Percentiles rank a stretch among this genome's conserved stretches.
Conservation (phyloP, 2,329 filamentous ascomycete species). For the Alternaria gaisen region DNA sequence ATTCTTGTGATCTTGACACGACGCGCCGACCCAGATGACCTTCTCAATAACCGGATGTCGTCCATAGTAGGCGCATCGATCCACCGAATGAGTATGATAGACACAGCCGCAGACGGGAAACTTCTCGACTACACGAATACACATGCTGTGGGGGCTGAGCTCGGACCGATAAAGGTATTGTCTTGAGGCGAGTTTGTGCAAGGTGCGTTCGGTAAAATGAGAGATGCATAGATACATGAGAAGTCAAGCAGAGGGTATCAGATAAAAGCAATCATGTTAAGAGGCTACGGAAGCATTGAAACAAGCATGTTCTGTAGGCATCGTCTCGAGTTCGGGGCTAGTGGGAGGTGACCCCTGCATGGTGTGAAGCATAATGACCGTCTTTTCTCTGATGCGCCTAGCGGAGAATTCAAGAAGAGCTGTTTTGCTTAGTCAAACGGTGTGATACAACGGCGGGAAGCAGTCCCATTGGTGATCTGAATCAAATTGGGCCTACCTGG, state of each 20-base stretch:
- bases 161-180: neutral
- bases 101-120: conserved; percentile 50
- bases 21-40: conserved; percentile 42
- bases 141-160: conserved; percentile 36
- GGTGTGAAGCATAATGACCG: neutral
- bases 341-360: conserved; percentile 2
- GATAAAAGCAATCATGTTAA: neutral
- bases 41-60: conserved; percentile 43
- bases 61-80: conserved; percentile 45
- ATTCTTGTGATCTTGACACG: conserved; percentile 32
- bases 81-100: conserved; percentile 49
- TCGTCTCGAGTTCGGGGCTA: conserved; percentile 5
- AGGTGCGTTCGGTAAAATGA: neutral
- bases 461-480: conserved; percentile 12
- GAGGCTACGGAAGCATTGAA: neutral
- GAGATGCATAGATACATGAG: neutral
- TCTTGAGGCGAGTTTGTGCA: neutral
- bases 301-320: neutral
- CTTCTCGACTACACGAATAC: conserved; percentile 47
- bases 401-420: neutral
- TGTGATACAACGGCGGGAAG: neutral
- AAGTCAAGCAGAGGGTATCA: neutral
- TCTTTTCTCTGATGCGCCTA: neutral
- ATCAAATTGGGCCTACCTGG: conserved; percentile 6
- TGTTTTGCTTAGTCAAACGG: neutral